Evolutionary conservation across 1,284 basidiomycete species (phyloP), one percentile per base, ranked within the genome.

Genomic region (Lignosus rhinocerotis): DNA sequence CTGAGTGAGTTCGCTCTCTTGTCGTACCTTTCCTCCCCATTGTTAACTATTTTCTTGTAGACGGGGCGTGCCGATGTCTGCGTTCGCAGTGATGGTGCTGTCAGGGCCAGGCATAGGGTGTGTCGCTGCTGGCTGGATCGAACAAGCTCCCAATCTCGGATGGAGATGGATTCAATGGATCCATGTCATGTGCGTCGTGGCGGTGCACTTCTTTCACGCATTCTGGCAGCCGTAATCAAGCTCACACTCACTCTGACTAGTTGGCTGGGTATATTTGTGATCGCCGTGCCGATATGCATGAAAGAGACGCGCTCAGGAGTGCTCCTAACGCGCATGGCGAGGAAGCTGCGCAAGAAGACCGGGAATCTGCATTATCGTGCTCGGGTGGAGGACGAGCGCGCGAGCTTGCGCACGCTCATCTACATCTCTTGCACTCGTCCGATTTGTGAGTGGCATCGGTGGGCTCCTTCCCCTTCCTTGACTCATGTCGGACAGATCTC

Each of bases 161-260:
- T 93, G 92, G 91, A 78, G 88, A 38, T 93, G 91, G 90, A 90
- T 93, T 12, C 85, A 92, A 71, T 92, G 90, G 89, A 80, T 92
- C 32, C 83, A 88, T 62, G 77, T 86, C 69, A 90, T 86, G 84
- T 84, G 56, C 21, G 79, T 73, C 38, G 12, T n/a, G 30, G 3
- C 11, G 30, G 9, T 11, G 46, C 14, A 38, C 48, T 42, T 44
- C 12, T 8, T 30, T 55, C 42, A 55, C 12, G 34, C 31, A 25
- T 25, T 25, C 25, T 25, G 4, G 25, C 25, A 25, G 2, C 25
- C 25, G 25, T 25, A 4, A 25, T 25, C 25, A 4, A 17, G 34
- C 48, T 44, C 33, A 58, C 21, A 39, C 60, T 59, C 31, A 42
- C 51, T 10, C 8, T 11, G 19, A 14, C 43, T 51, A 84, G 83